phyloP scores from a whole-genome alignment of 169 alveolate genomes.

The Eimeria falciformis region DNA sequence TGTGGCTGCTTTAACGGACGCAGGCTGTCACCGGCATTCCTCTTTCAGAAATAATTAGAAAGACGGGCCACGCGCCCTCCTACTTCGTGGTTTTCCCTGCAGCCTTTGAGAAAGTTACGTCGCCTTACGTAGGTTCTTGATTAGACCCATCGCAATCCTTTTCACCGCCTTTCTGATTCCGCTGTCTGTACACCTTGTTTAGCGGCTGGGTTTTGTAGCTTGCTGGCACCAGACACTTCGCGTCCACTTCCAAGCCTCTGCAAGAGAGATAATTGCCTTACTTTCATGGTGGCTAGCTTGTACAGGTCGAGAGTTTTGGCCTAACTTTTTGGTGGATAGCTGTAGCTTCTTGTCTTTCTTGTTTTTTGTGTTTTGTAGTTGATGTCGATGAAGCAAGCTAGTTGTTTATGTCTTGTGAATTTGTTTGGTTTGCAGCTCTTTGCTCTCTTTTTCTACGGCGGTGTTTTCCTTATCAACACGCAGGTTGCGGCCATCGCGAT shows the following conservation, averaged over 20 bases:
- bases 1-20: neutral
- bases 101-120: constrained; percentile 63
- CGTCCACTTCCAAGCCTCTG: too few relatives aligned
- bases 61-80: constrained; percentile 73
- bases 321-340: neutral
- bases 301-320: too few relatives aligned
- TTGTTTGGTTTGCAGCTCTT: constrained; percentile 44
- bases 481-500: constrained; percentile 73
- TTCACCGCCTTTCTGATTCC: too few relatives aligned
- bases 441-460: constrained; percentile 73
- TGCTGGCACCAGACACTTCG: too few relatives aligned
- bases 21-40: constrained; percentile 72
- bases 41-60: constrained; percentile 25
- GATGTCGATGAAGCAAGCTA: neutral
- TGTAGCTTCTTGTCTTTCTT: neutral
- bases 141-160: too few relatives aligned
- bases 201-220: too few relatives aligned
- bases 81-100: constrained; percentile 76
- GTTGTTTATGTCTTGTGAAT: neutral
- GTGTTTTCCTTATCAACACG: constrained; percentile 71
- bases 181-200: too few relatives aligned
- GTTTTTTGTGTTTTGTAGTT: neutral
- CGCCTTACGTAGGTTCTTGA: constrained; percentile 50
- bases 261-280: too few relatives aligned
- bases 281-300: too few relatives aligned